Base-by-base conservation (phyloP, 345 rosid species). In the Salix viminalis region DNA sequence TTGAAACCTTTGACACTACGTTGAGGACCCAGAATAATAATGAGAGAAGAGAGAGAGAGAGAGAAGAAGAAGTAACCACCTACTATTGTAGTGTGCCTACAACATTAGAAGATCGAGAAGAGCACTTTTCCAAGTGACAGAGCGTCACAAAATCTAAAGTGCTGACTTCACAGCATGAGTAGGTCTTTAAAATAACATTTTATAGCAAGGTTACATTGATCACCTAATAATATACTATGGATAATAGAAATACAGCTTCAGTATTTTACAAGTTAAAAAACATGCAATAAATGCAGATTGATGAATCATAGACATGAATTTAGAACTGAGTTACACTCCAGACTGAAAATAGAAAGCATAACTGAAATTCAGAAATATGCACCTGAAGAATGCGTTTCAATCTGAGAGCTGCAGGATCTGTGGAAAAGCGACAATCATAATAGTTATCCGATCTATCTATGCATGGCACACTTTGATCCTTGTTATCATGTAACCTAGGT, bases 371-470 rank as follows among this genome's bases (percentile, higher is more conserved):
- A 34, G 56, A 56, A 73, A 19, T 54, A 11, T 24, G 28, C 85
- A 91, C 96, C 94, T 88, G 91, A 73, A 84, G 81, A 76, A 81
- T 79, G 6, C 74, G 79, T 56, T 81, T 87, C 71, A 75, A 77
- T 79, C 78, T 75, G 71, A 50, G 62, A 13, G 58, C 74, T 26
- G 71, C 78, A 48, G 80, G 78, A 72, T 81, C 69, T 24, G 83
- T 39, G 52, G 85, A 71, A 62, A 79, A 75, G 52, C 80, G 77
- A 16, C 85, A 76, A 52, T 26, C 79, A 61, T 56, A 69, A 18
- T 62, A 80, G 75, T 75, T 80, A 61, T 48, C 74, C 11, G 32
- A 67, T 76, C 76, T 81, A 50, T 80, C 85, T 37, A 70, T 60
- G n/a, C 4, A 65, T 10, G 23, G 70, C 26, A 24, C 65, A 21